Evolutionary conservation across 2,329 filamentous ascomycete genomes (phyloP).

Genomic region (Diplodia scrobiculata): DNA sequence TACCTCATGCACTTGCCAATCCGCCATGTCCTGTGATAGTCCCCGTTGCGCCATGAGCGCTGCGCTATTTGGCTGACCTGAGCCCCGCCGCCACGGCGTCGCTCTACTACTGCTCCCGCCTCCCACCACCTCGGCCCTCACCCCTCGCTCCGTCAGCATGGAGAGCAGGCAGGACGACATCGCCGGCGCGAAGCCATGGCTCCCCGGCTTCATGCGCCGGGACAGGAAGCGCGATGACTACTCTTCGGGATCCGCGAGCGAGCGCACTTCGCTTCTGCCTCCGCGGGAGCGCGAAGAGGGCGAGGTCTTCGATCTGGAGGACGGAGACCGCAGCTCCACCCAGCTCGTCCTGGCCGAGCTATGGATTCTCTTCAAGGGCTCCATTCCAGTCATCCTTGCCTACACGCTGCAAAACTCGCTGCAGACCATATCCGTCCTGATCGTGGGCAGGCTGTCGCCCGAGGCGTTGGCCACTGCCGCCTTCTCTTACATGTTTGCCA

Average conservation of each 20-base stretch:
- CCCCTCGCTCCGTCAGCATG: conserved; percentile 11
- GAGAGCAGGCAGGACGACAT: conserved; percentile 29
- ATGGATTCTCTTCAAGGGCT: conserved; percentile 67
- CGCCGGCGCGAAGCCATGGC: conserved; percentile 36
- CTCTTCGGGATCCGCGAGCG: conserved; percentile 36
- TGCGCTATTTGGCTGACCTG: not conserved
- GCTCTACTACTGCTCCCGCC: not conserved
- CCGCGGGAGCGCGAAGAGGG: conserved; percentile 45
- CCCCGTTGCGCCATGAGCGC: not conserved
- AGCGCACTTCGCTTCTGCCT: conserved; percentile 50
- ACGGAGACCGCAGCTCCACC: conserved; percentile 40
- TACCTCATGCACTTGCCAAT: not conserved
- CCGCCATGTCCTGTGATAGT: not conserved
- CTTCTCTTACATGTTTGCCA: conserved; percentile 92
- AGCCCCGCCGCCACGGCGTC: not conserved
- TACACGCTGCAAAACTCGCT: conserved; percentile 85
- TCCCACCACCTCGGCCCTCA: not conserved
- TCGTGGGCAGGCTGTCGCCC: conserved; percentile 76
- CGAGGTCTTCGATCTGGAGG: conserved; percentile 46
- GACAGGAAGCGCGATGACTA: conserved; percentile 31
- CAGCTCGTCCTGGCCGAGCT: conserved; percentile 60
- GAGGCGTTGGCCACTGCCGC: conserved; percentile 79
- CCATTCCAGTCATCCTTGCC: conserved; percentile 76
- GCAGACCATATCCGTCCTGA: conserved; percentile 78
- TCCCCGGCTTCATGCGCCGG: conserved; percentile 35